Evolutionary conservation across 75 land plant genomes (phyloP).

Genomic region (Pinus tabuliformis): DNA sequence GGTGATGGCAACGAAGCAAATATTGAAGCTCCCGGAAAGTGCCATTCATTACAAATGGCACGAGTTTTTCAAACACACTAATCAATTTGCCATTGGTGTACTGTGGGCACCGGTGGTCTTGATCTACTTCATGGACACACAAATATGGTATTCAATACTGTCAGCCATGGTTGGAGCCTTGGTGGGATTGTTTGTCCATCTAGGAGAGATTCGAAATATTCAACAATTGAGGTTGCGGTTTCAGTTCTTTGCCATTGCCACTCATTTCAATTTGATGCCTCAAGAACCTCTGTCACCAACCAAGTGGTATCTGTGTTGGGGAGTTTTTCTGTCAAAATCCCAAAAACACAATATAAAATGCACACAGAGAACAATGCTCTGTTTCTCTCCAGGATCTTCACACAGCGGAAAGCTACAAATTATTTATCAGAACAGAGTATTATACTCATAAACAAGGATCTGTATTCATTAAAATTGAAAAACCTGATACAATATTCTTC

Average conservation of each 20-base stretch:
- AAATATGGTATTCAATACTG: constrained; percentile 89
- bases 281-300: constrained; percentile 55
- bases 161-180: constrained; percentile 76
- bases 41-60: constrained; percentile 53
- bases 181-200: constrained; percentile 80
- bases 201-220: constrained; percentile 91
- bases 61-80: constrained; percentile 43
- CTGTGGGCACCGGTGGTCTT: constrained; percentile 69
- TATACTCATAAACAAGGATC: too few relatives aligned
- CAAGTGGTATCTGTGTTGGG: constrained; percentile 35
- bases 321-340: too few relatives aligned
- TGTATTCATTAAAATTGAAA: too few relatives aligned
- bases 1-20: constrained; percentile 45
- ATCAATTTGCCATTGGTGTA: constrained; percentile 62
- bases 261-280: constrained; percentile 89
- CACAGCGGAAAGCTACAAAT: too few relatives aligned
- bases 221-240: constrained; percentile 79
- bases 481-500: too few relatives aligned
- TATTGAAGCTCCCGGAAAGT: constrained; percentile 13
- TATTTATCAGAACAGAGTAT: too few relatives aligned
- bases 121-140: constrained; percentile 91
- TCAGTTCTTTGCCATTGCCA: constrained; percentile 94
- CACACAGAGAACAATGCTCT: too few relatives aligned
- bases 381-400: too few relatives aligned
- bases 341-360: too few relatives aligned